Conservation (phyloP, 73 alveolate genomes). For the Effrenium voratum region DNA sequence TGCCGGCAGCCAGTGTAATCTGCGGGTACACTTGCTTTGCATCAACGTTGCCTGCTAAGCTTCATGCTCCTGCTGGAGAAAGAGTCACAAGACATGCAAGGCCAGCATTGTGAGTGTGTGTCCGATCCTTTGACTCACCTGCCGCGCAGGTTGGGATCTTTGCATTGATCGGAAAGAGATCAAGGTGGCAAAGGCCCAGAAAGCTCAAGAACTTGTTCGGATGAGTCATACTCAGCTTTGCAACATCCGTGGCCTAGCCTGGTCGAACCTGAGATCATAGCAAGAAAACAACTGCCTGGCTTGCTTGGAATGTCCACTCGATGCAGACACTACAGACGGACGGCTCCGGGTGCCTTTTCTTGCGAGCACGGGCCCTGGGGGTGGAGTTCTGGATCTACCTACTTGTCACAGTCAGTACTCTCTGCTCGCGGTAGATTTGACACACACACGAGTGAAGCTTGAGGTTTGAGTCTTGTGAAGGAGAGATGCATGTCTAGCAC, state of each 20-base stretch:
- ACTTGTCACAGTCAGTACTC: neutral
- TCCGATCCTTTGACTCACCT: neutral
- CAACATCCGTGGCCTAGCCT: too few relatives aligned
- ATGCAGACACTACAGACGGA: constrained; percentile 49
- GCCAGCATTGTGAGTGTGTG: neutral
- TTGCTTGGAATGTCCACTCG: neutral
- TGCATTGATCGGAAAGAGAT: constrained; percentile 91
- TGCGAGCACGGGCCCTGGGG: constrained; percentile 50
- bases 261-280: neutral
- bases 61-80: constrained; percentile 80
- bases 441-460: neutral
- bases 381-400: neutral
- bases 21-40: neutral
- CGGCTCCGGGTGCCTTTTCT: constrained; percentile 64
- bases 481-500: too few relatives aligned
- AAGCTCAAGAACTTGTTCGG: too few relatives aligned
- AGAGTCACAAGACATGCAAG: constrained; percentile 81
- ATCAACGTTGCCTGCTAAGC: neutral
- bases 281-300: neutral
- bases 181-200: constrained; percentile 89
- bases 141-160: constrained; percentile 82
- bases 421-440: neutral
- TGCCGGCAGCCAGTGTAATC: too few relatives aligned
- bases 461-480: neutral
- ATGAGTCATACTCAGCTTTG: too few relatives aligned